Percentiles rank a stretch among this genome's conserved stretches.
Conservation (phyloP, 495 filamentous ascomycete species). For the Aspergillus nanangensis region DNA sequence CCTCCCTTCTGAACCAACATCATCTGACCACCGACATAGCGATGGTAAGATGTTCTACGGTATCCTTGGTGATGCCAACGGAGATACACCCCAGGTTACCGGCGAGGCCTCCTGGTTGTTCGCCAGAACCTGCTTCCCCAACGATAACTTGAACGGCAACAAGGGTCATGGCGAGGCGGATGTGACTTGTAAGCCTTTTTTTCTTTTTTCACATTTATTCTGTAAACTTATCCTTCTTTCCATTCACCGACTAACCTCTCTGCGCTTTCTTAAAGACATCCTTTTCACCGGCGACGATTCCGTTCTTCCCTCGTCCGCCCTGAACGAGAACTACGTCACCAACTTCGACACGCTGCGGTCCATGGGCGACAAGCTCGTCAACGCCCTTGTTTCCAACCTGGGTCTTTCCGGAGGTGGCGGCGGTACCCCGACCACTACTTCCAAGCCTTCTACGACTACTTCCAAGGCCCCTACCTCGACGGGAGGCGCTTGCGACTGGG, state of each 20-base stretch:
- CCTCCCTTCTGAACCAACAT: background rate
- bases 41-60: slow-evolving; percentile 38
- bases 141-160: slow-evolving; percentile 28
- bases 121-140: slow-evolving; percentile 35
- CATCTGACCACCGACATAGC: slow-evolving; percentile 4
- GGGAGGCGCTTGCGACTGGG: slow-evolving; percentile 11
- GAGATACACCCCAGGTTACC: slow-evolving; percentile 29
- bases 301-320: slow-evolving; percentile 24
- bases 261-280: slow-evolving; percentile 15
- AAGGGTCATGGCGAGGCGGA: slow-evolving; percentile 23
- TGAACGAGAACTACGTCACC: slow-evolving; percentile 31
- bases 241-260: background rate
- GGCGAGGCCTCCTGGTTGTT: slow-evolving; percentile 39
- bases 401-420: slow-evolving; percentile 2
- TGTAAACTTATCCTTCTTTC: background rate
- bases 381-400: slow-evolving; percentile 31
- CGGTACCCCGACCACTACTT: background rate
- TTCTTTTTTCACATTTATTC: background rate
- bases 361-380: slow-evolving; percentile 27
- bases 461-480: slow-evolving; percentile 2
- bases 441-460: slow-evolving; percentile 1
- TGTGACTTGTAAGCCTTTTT: slow-evolving; percentile 27
- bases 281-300: slow-evolving; percentile 28
- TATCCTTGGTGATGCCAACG: slow-evolving; percentile 33
- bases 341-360: slow-evolving; percentile 30